Base-by-base conservation (phyloP, 805 yeast species). In the Vanderwaltozyma verrucispora region DNA sequence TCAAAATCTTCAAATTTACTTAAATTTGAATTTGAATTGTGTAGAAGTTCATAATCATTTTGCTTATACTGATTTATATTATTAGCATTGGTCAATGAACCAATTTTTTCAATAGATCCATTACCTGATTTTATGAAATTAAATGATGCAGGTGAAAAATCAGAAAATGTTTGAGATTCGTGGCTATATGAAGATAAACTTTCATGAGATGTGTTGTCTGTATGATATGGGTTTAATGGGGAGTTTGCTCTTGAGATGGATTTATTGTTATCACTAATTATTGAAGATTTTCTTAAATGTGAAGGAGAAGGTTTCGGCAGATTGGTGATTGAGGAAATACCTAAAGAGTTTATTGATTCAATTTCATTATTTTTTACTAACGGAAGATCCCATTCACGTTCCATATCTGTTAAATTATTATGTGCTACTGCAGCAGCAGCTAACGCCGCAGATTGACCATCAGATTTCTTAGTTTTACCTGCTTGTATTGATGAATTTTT, bases 351-450 rank as follows among this genome's bases (percentile, higher is more conserved):
- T 21, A 6, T 21, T 24, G 27, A 24, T 7, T 10, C 11, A 4
- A 24, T 10, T 8, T 24, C 32, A 29, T 6, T 17, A 4, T 15
- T 21, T 13, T 32, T 19, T 5, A 10, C 30, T 23, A 36, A 27
- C 3, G 39, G 39, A 2, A 36, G 35, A 14, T 37, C 40, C 40
- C 40, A 35, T 18, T 44, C 41, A 15, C n/a, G 5, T n/a, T 42
- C 39, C 34, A 37, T 31, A n/a, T 41, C 25, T 3, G 41, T 21
- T 5, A 48, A 26, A 33, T 39, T 40, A 3, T 41, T 30, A 33
- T 50, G 55, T 1, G 57, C 57, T 28, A 50, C 30, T 8, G 48
- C 47, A 5, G 57, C 57, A 11, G 57, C 57, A 13, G 41, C 42
- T 29, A 39, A 35, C 10, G 48, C 48, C 4, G 40, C 33, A 23